Evolutionary conservation across 257 asterid species (phyloP).

Genomic region (Catharanthus roseus): DNA sequence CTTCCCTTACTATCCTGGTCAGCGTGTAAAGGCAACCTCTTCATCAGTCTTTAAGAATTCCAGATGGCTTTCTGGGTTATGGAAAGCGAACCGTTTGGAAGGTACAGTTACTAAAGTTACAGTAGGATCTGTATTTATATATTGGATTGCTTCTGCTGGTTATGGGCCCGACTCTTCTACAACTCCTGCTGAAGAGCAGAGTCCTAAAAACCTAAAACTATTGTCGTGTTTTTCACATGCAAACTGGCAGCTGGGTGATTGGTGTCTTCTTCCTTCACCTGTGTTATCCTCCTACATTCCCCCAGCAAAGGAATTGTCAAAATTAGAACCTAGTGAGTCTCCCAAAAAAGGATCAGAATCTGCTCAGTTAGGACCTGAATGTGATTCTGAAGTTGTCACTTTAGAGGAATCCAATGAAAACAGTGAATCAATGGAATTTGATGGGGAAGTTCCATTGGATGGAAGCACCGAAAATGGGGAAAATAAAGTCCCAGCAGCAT

Average conservation of each 20-base stretch:
- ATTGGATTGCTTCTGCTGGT: conserved; percentile 99
- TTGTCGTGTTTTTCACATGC: conserved; percentile 89
- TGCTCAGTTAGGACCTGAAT: conserved; percentile 55
- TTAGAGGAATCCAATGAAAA: conserved; percentile 40
- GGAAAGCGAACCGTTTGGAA: conserved; percentile 86
- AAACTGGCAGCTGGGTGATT: conserved; percentile 95
- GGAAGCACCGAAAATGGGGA: conserved; percentile 30
- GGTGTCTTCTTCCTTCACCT: conserved; percentile 78
- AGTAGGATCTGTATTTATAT: conserved; percentile 79
- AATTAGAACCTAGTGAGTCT: conserved; percentile 40
- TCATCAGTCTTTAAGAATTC: conserved; percentile 93
- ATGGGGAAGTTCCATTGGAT: conserved; percentile 34
- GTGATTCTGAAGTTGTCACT: conserved; percentile 53
- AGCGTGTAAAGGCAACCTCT: conserved; percentile 84
- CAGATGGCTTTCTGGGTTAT: conserved; percentile 88
- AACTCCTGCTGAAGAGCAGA: conserved; percentile 87
- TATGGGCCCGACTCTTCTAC: conserved; percentile 77
- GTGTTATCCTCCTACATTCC: conserved; percentile 24
- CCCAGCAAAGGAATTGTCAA: conserved; percentile 41
- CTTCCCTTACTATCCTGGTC: conserved; percentile 97
- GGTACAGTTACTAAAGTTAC: conserved; percentile 94
- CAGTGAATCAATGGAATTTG: conserved; percentile 33
- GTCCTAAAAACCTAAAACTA: conserved; percentile 72
- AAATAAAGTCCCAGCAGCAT: conserved; percentile 33
- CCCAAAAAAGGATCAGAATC: conserved; percentile 58